Evolutionary conservation across 805 yeast genomes (phyloP).

Genomic region (Pichia insulana): DNA sequence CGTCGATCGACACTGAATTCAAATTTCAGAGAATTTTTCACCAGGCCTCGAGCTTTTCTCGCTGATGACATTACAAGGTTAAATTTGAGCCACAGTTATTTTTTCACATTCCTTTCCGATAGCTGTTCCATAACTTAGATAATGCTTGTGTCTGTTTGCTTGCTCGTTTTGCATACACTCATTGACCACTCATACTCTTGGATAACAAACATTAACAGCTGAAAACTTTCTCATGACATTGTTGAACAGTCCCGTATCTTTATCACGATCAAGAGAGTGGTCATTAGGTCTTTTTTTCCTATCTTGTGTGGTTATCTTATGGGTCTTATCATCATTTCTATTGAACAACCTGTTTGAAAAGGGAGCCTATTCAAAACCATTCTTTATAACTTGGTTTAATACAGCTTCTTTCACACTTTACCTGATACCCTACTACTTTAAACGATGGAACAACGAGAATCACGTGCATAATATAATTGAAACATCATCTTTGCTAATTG

Average conservation of each 20-base stretch:
- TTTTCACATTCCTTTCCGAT: no score
- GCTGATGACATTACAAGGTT: no score
- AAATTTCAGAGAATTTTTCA: no score
- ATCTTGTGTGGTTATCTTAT: conserved; percentile 66
- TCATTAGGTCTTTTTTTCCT: conserved; percentile 67
- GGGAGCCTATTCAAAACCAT: conserved; percentile 72
- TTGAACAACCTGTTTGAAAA: conserved; percentile 70
- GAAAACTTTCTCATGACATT: not conserved
- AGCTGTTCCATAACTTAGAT: no score
- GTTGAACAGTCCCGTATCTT: not conserved
- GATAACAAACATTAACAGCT: no score
- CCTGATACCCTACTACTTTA: conserved; percentile 45
- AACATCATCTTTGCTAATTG: not conserved
- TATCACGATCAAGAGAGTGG: conserved; percentile 40
- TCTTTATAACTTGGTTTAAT: conserved; percentile 84
- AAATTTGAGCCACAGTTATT: no score
- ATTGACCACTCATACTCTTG: no score
- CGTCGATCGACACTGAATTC: no score
- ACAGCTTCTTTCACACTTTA: conserved; percentile 79
- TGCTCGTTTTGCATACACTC: no score
- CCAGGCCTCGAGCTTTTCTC: no score
- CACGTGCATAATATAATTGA: not conserved
- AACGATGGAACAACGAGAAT: conserved; percentile 9
- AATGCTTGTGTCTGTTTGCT: no score
- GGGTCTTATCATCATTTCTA: conserved; percentile 88